phyloP scores from a whole-genome alignment of 139 green algal genomes.

The Chara braunii region DNA sequence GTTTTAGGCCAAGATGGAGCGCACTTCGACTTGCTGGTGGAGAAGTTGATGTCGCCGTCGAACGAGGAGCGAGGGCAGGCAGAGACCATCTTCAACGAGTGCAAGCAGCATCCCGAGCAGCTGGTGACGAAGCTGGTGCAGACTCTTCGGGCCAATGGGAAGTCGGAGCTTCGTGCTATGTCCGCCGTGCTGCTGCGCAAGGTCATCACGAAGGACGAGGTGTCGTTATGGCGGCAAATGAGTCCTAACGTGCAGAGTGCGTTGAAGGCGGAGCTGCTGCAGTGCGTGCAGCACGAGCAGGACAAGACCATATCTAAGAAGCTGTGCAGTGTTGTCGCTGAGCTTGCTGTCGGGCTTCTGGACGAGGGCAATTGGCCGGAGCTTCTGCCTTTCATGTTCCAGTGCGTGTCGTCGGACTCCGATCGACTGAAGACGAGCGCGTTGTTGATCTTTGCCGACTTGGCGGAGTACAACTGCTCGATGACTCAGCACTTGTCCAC shows the following conservation, averaged over 20 bases:
- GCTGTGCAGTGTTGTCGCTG: constrained; percentile 73
- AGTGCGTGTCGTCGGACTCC: constrained; percentile 54
- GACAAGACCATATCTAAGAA: constrained; percentile 41
- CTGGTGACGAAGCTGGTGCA: constrained; percentile 43
- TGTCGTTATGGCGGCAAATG: constrained; percentile 61
- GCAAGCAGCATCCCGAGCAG: constrained; percentile 55
- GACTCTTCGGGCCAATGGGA: constrained; percentile 48
- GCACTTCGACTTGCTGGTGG: constrained; percentile 66
- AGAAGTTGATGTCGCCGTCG: constrained; percentile 64
- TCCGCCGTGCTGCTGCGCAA: constrained; percentile 39
- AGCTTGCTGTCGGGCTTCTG: constrained; percentile 61
- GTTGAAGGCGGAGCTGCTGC: constrained; percentile 52
- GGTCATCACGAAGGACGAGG: constrained; percentile 63
- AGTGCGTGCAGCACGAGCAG: constrained; percentile 52
- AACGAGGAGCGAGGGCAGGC: constrained; percentile 64
- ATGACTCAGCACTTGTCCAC: constrained; percentile 50
- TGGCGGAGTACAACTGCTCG: constrained; percentile 61
- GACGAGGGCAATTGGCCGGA: constrained; percentile 69
- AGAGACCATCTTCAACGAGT: constrained; percentile 64
- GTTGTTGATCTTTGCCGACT: constrained; percentile 52
- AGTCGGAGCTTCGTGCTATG: constrained; percentile 57
- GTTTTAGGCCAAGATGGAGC: constrained; percentile 17
- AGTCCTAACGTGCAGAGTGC: constrained; percentile 1
- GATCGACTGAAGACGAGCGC: constrained; percentile 35
- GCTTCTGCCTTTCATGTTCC: constrained; percentile 84